phyloP scores from a whole-genome alignment of 352 stramenopile species.

The Pythium phragmiticola region DNA sequence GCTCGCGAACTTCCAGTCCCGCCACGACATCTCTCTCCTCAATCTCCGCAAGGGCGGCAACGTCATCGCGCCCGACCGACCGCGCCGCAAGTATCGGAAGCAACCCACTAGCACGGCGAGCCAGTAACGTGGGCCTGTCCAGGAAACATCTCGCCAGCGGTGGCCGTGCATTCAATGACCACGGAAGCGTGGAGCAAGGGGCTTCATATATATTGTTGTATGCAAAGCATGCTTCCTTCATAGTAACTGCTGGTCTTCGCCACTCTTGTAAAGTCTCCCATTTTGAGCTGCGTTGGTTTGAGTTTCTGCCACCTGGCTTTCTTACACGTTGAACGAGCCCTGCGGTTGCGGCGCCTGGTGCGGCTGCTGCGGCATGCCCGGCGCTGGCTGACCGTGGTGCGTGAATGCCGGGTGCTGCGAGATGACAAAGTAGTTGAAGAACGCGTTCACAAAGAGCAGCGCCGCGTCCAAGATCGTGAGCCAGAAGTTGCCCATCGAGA shows the following conservation, averaged over 20 bases:
- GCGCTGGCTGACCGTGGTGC: conserved; percentile 4
- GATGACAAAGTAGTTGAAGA: conserved; percentile 92
- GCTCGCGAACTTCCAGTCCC: conserved; percentile 8
- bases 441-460: conserved; percentile 86
- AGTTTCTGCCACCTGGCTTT: not conserved
- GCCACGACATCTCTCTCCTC: conserved; percentile 14
- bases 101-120: not conserved
- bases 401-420: conserved; percentile 53
- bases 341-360: conserved; percentile 8
- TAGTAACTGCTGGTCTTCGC: no score
- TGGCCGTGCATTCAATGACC: no score
- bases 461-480: conserved; percentile 86
- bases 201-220: no score
- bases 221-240: no score
- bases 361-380: conserved; percentile 8
- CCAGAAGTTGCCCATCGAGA: conserved; percentile 90
- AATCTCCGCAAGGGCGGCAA: conserved; percentile 10
- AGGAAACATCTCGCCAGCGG: no score
- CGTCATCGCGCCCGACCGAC: conserved; percentile 4
- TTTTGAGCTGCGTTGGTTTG: not conserved
- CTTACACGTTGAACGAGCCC: conserved; percentile 30
- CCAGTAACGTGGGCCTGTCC: no score
- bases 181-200: no score
- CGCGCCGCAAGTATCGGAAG: conserved; percentile 1
- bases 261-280: no score